Base-by-base conservation (phyloP, 148 eudicot species). In the Agrostemma githago region DNA sequence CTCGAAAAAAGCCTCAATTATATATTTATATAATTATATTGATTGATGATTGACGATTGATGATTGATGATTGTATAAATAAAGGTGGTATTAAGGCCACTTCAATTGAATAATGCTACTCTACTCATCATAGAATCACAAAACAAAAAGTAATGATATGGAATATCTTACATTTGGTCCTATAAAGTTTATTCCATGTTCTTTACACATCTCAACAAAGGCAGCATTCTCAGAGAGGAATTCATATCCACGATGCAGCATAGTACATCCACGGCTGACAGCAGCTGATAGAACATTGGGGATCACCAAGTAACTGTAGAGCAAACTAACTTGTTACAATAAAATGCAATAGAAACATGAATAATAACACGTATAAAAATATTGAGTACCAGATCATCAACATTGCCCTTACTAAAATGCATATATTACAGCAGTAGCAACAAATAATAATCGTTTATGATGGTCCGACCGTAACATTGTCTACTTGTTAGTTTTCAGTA, bases 201-300 rank as follows among this genome's bases (percentile, higher is more conserved):
- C 96, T 83, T 88, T 85, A 79, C 98, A 95, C 96, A 90, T 92
- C 75, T 92, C 97, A 72, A 95, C 98, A 83, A 95, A 95, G 79
- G 51, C 83, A 71, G 98, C 98, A 88, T 95, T 95, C 85, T 95
- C 98, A 72, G 98, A 74, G 76, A 95, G 98, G 85, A 95, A 95
- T 40, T 96, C 98, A 84, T 95, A 95, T 79, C 98, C 98, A 83
- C 97, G 98, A 81, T 94, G 98, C 77, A 95, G 79, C 98, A 95
- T 95, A 54, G 97, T 95, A 83, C 97, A 95, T 68, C 90, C 89
- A 76, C 92, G 90, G 64, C 93, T 95, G 38, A 88, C 82, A 72
- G 98, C 98, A 81, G 98, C 98, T 64, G 97, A 88, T 56, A 95
- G 81, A 73, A 95, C 98, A 86, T 95, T 95, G 68, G 90, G 89